phyloP scores from a whole-genome alignment of 257 asterid genomes.

The Solanum medicagineum region DNA sequence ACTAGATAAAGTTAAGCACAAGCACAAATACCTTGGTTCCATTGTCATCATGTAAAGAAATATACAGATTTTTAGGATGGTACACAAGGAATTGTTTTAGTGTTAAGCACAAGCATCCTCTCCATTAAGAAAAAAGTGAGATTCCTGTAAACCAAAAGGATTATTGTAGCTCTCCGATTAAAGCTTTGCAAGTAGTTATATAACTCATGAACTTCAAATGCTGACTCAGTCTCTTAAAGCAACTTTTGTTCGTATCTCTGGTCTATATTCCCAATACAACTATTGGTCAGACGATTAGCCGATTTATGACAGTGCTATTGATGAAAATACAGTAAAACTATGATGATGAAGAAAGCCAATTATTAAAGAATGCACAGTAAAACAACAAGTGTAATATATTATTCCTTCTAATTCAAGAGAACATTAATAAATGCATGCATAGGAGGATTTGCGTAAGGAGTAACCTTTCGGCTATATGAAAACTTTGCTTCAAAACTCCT shows the following conservation, averaged over 20 bases:
- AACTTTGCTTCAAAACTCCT: slow-evolving; percentile 36
- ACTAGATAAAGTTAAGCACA: neutral
- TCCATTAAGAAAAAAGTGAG: neutral
- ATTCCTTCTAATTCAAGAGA: neutral
- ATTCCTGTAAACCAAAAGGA: neutral
- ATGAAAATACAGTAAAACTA: neutral
- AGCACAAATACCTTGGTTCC: neutral
- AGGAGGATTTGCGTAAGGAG: neutral
- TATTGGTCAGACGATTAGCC: neutral
- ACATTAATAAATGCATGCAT: neutral
- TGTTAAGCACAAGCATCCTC: neutral
- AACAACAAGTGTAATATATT: neutral
- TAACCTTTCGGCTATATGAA: slow-evolving; percentile 30
- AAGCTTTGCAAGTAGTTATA: neutral
- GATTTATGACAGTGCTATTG: neutral
- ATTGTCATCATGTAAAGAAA: neutral
- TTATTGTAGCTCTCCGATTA: neutral
- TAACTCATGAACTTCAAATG: neutral
- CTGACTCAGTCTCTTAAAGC: neutral
- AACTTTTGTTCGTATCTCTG: neutral
- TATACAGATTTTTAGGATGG: neutral
- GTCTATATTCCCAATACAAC: neutral
- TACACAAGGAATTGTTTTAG: neutral
- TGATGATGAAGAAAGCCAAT: neutral
- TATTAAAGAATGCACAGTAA: neutral